Base-by-base conservation (phyloP, 2,329 filamentous ascomycete species). In the Ophiostoma tasmaniense region DNA sequence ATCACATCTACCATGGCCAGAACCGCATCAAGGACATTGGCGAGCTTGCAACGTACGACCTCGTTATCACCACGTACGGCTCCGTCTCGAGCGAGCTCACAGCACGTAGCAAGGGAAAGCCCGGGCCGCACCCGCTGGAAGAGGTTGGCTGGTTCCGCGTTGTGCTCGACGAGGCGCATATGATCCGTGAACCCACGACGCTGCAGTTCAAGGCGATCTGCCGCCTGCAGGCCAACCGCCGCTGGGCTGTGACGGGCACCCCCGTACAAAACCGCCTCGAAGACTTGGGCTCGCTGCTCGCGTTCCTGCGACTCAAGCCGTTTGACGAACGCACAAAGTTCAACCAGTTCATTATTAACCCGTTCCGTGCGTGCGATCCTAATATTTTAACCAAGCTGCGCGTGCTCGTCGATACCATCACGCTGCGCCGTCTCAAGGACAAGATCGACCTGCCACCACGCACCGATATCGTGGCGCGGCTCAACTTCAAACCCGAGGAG, bases 211-310 rank as follows among this genome's bases (percentile, higher is more conserved):
- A 93, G 76, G 91, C 92, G 2, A 91, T 95, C 25, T 93, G 92
- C 72, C 85, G 87, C 25, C 82, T 98, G 2, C 85, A 90, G 71
- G 91, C 93, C 1, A 86, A 91, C 75, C 87, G 93, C 39, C 89
- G 93, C 42, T 99, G 95, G 95, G 94, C 93, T 2, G 92, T 98
- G n/a, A 98, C 95, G 0, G 95, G 94, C 68, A 98, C 95, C 0
- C 95, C 93, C 0, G 91, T 98, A 10, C 94, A 98, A 78, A 99
- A 99, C 76, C 89, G 91, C 3, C 83, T 98, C 2, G 93, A 96
- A 73, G 95, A 99, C 76, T 83, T 98, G 28, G 91, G 92, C 17
- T 91, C 94, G 1, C 82, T 98, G 2, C 88, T 97, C 70, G 91
- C 89, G 39, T 98, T 98, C 75, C 81, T 98, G 59, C 88, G 90